Percentiles rank a stretch among this genome's conserved stretches.
Evolutionary conservation across 352 stramenopile genomes (phyloP).

Genomic region (Pythium grandisporangium): DNA sequence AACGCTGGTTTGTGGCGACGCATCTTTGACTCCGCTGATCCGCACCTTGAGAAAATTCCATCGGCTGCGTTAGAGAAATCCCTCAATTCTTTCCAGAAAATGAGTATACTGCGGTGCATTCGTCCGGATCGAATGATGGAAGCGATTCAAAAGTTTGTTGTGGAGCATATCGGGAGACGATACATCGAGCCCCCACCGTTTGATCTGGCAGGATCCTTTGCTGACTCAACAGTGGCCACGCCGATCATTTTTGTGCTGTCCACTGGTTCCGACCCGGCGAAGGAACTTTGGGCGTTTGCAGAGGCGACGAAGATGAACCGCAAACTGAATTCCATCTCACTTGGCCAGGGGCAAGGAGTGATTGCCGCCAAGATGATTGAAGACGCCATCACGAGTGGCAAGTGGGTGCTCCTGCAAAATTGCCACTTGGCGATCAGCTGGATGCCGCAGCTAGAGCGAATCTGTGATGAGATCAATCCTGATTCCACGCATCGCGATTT

Average conservation of each 20-base stretch:
- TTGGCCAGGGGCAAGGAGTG: slow-evolving; percentile 85
- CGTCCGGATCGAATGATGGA: slow-evolving; percentile 56
- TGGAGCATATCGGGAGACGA: slow-evolving; percentile 54
- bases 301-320: slow-evolving; percentile 77
- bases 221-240: slow-evolving; percentile 74
- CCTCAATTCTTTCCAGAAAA: slow-evolving; percentile 37
- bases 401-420: slow-evolving; percentile 91
- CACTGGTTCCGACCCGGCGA: slow-evolving; percentile 82
- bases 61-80: slow-evolving; percentile 15
- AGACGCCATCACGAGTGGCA: slow-evolving; percentile 75
- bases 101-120: slow-evolving; percentile 43
- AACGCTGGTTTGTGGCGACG: slow-evolving; percentile 21
- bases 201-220: slow-evolving; percentile 75
- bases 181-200: slow-evolving; percentile 85
- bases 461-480: slow-evolving; percentile 83
- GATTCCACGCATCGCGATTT: slow-evolving; percentile 90
- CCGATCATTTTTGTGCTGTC: slow-evolving; percentile 90
- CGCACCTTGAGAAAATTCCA: slow-evolving; percentile 27
- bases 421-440: slow-evolving; percentile 90
- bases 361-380: slow-evolving; percentile 87
- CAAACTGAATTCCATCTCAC: slow-evolving; percentile 83
- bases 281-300: slow-evolving; percentile 83
- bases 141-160: slow-evolving; percentile 79
- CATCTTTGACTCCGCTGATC: slow-evolving; percentile 39
- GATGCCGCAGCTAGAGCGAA: slow-evolving; percentile 88